A percentile compares a stretch with the other conserved stretches of the same genome.
These are phyloP conservation scores for Nakaseomyces sp. DNA, from an alignment of 1,139 yeast species.

Conservation along the genomic window DNA sequence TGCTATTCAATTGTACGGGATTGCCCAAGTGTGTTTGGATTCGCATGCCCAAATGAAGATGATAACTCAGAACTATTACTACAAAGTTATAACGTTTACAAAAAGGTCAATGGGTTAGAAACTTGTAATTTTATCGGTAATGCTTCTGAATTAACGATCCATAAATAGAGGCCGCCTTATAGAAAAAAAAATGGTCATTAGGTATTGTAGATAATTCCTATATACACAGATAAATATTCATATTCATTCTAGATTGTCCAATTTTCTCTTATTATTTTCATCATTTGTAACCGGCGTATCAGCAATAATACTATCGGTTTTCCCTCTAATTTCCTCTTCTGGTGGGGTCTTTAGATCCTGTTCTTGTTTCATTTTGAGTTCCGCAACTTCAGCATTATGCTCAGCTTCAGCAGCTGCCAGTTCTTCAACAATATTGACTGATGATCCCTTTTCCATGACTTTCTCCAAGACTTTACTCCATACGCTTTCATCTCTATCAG, in stretches of 20 bases:
- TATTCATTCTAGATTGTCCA: slow-evolving; percentile 1
- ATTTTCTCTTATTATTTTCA: background rate
- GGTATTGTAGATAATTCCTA: background rate
- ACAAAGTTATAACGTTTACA: slow-evolving; percentile 45
- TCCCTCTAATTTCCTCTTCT: background rate
- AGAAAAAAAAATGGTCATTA: slow-evolving; percentile 1
- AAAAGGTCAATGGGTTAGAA: slow-evolving; percentile 24
- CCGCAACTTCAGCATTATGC: background rate
- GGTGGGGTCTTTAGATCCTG: background rate
- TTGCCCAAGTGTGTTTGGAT: slow-evolving; percentile 73
- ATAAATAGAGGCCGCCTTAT: background rate
- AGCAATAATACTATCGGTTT: background rate
- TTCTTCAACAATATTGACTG: slow-evolving; percentile 31
- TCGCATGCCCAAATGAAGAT: slow-evolving; percentile 51
- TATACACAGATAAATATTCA: background rate
- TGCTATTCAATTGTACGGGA: slow-evolving; percentile 73
- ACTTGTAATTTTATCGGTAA: slow-evolving; percentile 47
- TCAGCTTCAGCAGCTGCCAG: slow-evolving; percentile 17
- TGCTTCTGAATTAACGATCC: slow-evolving; percentile 10
- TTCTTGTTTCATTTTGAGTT: background rate
- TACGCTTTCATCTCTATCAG: slow-evolving; percentile 39
- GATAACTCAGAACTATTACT: slow-evolving; percentile 32
- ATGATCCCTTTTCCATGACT: slow-evolving; percentile 39
- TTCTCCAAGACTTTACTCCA: slow-evolving; percentile 61
- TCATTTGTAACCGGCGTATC: background rate